A percentile compares a stretch with the other conserved stretches of the same genome.
Conservation (phyloP, 2,329 filamentous ascomycete genomes). For the Phyllosticta ampelicida region DNA sequence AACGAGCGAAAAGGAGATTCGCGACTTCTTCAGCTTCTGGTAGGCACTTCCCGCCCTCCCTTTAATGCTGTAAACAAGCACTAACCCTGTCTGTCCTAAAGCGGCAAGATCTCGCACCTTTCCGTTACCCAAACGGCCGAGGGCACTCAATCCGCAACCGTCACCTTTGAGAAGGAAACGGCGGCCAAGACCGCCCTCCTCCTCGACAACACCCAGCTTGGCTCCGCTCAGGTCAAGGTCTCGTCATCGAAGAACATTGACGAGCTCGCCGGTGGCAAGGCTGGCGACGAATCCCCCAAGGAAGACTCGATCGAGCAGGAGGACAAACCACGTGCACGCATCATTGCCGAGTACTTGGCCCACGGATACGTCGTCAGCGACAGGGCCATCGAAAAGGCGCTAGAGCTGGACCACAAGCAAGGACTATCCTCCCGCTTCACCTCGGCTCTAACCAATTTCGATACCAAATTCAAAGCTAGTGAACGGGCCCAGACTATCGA, state of each 20-base stretch:
- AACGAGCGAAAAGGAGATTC: slow-evolving; percentile 83
- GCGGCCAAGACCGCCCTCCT: slow-evolving; percentile 95
- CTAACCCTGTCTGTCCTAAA: slow-evolving; percentile 25
- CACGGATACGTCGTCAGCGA: slow-evolving; percentile 82
- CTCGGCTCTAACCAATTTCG: slow-evolving; percentile 61
- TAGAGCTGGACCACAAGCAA: slow-evolving; percentile 83
- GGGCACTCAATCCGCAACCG: slow-evolving; percentile 71
- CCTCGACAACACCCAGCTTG: slow-evolving; percentile 92
- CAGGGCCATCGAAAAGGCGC: slow-evolving; percentile 66
- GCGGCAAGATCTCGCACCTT: slow-evolving; percentile 83
- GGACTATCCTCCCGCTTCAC: slow-evolving; percentile 75
- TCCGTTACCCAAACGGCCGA: slow-evolving; percentile 56
- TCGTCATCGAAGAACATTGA: slow-evolving; percentile 57
- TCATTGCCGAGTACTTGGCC: slow-evolving; percentile 91
- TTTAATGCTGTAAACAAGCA: slow-evolving; percentile 13
- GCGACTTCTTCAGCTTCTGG: slow-evolving; percentile 96
- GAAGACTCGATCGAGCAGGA: slow-evolving; percentile 62
- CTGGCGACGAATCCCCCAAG: slow-evolving; percentile 37
- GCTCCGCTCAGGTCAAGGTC: slow-evolving; percentile 65
- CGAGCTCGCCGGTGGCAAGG: slow-evolving; percentile 50
- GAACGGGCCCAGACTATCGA: slow-evolving; percentile 80
- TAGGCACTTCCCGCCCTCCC: slow-evolving; percentile 36
- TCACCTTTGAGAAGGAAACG: slow-evolving; percentile 93
- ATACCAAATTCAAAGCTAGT: slow-evolving; percentile 75
- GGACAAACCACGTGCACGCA: slow-evolving; percentile 90